A percentile compares a stretch with the other conserved stretches of the same genome.
Evolutionary conservation across 495 filamentous ascomycete genomes (phyloP).

Genomic region (Aspergillus cristatus): DNA sequence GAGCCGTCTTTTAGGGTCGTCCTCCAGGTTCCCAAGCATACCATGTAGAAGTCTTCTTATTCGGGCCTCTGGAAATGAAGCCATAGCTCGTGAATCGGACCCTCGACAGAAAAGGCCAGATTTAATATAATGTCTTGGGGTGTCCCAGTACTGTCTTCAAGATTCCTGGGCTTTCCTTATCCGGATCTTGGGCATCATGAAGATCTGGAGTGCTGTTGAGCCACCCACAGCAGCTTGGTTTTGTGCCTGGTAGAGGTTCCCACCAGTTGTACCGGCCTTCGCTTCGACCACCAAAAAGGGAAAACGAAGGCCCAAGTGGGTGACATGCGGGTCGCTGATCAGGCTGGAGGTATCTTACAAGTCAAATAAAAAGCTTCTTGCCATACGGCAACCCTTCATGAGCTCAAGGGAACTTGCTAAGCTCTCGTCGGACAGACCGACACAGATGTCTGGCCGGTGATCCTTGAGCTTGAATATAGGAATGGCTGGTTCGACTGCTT

Average conservation of each 20-base stretch:
- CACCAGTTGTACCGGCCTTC: slow-evolving; percentile 8
- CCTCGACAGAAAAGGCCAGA: slow-evolving; percentile 9
- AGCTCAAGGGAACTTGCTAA: not conserved
- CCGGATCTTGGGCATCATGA: not conserved
- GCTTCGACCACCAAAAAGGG: slow-evolving; percentile 9
- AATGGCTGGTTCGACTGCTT: not conserved
- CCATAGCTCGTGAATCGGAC: slow-evolving; percentile 9
- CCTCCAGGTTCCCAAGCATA: slow-evolving; percentile 5
- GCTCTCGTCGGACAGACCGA: slow-evolving; percentile 6
- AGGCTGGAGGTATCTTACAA: slow-evolving; percentile 3
- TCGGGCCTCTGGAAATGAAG: slow-evolving; percentile 4
- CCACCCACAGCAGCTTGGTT: slow-evolving; percentile 10
- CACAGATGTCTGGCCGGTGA: slow-evolving; percentile 6
- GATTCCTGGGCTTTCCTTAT: not conserved
- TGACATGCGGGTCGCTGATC: slow-evolving; percentile 8
- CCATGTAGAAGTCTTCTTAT: slow-evolving; percentile 5
- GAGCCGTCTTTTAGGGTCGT: slow-evolving; percentile 6
- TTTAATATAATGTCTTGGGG: not conserved
- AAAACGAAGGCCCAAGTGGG: slow-evolving; percentile 2
- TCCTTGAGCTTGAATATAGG: slow-evolving; percentile 6
- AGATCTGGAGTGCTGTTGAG: slow-evolving; percentile 6
- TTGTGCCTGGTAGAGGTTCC: slow-evolving; percentile 10
- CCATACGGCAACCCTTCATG: not conserved
- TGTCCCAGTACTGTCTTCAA: not conserved
- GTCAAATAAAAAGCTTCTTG: slow-evolving; percentile 3